phyloP scores from a whole-genome alignment of 2,329 filamentous ascomycete species.

The Colletotrichum sidae region DNA sequence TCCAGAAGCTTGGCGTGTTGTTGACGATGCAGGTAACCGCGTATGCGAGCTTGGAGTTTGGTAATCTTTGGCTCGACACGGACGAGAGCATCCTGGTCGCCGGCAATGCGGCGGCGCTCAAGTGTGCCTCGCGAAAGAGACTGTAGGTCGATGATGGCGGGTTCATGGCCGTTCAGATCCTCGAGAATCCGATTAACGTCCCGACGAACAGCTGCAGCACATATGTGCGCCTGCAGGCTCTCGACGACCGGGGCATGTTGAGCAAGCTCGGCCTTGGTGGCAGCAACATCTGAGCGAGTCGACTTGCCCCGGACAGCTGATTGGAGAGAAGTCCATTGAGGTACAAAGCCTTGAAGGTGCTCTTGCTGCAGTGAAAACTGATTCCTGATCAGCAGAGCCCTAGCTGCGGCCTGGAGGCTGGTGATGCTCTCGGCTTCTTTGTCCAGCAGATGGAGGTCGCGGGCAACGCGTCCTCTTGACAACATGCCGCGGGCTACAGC shows the following conservation, averaged over 20 bases:
- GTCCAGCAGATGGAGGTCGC: constrained; percentile 65
- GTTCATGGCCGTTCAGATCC: constrained; percentile 58
- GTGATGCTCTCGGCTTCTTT: constrained; percentile 62
- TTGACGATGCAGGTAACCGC: constrained; percentile 74
- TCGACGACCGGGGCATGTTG: constrained; percentile 57
- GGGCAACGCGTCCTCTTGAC: constrained; percentile 66
- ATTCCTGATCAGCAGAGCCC: constrained; percentile 70
- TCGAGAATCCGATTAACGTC: constrained; percentile 61
- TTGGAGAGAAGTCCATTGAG: constrained; percentile 64
- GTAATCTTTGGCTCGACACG: constrained; percentile 67
- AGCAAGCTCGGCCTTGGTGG: constrained; percentile 61
- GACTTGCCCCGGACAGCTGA: constrained; percentile 60
- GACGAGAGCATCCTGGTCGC: constrained; percentile 66
- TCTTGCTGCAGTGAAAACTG: constrained; percentile 64
- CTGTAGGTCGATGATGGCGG: constrained; percentile 65
- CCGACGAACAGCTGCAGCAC: constrained; percentile 66
- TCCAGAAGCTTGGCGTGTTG: constrained; percentile 72
- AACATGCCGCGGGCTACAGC: constrained; percentile 76
- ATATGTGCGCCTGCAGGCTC: constrained; percentile 63
- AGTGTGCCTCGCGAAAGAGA: constrained; percentile 72
- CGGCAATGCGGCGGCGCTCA: constrained; percentile 61
- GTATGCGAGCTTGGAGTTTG: constrained; percentile 73
- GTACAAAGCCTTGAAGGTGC: constrained; percentile 61
- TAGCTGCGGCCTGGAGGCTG: constrained; percentile 73
- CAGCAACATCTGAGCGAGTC: constrained; percentile 56